Conservation (phyloP, 106 monocot genomes). For the Dactylorhiza incarnata region DNA sequence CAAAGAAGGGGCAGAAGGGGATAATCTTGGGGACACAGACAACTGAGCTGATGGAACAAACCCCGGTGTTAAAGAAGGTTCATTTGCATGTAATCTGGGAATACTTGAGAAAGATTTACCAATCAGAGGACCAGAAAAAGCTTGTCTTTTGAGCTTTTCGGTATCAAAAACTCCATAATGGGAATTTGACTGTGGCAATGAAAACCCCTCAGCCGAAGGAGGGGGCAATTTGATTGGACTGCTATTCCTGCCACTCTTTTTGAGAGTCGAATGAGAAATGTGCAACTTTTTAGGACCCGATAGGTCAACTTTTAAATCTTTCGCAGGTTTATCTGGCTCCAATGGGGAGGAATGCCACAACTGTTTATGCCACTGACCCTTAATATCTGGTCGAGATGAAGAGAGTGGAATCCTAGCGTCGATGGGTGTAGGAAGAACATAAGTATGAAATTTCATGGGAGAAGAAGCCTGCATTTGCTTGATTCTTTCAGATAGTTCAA, state of each 20-base stretch:
- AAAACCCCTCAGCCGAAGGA: constrained; percentile 20
- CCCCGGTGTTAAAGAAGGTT: constrained; percentile 2
- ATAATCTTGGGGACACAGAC: constrained; percentile 20
- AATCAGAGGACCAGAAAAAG: constrained; percentile 59
- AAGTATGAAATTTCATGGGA: constrained; percentile 56
- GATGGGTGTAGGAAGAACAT: constrained; percentile 70
- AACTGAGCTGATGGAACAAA: constrained; percentile 10
- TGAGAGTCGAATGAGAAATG: constrained; percentile 34
- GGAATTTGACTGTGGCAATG: constrained; percentile 16
- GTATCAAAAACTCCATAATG: constrained; percentile 20
- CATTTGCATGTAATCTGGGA: constrained; percentile 15
- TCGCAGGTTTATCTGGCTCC: constrained; percentile 21
- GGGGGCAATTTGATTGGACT: constrained; percentile 25
- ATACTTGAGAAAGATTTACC: constrained; percentile 32
- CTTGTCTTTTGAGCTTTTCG: constrained; percentile 54
- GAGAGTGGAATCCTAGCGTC: constrained; percentile 38
- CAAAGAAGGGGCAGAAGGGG: constrained; percentile 29
- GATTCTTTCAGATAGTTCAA: constrained; percentile 45
- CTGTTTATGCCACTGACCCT: constrained; percentile 21
- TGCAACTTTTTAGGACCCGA: constrained; percentile 21
- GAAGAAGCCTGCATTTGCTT: constrained; percentile 39
- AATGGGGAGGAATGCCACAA: constrained; percentile 59
- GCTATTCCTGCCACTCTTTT: constrained; percentile 42
- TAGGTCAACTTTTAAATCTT: constrained; percentile 23
- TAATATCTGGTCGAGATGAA: constrained; percentile 9